Percentiles rank a stretch among this genome's conserved stretches.
phyloP scores from a whole-genome alignment of 1,139 yeast genomes.

The Kurtzmaniella quercitrusa region DNA sequence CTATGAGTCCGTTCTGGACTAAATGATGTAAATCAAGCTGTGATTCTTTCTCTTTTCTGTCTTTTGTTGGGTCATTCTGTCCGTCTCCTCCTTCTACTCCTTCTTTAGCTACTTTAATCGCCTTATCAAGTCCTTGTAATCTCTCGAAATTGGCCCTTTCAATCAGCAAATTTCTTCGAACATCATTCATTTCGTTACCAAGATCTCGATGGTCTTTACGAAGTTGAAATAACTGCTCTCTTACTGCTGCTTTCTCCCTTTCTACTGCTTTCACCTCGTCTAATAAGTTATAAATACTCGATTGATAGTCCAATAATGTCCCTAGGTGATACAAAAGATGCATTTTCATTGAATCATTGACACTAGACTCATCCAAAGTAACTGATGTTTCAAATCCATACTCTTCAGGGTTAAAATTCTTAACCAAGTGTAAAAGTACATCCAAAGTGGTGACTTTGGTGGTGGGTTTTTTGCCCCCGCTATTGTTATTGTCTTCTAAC shows the following conservation, averaged over 20 bases:
- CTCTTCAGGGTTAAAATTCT: conserved; percentile 21
- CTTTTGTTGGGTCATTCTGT: neutral
- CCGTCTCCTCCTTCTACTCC: neutral
- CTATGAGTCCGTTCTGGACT: conserved; percentile 10
- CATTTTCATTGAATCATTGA: conserved; percentile 29
- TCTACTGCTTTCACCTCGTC: conserved; percentile 34
- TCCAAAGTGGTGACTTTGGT: conserved; percentile 31
- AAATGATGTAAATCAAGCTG: neutral
- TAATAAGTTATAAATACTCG: conserved; percentile 38
- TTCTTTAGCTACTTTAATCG: conserved; percentile 6
- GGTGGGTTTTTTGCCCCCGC: conserved; percentile 14
- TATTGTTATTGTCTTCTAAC: conserved; percentile 15
- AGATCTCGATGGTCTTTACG: conserved; percentile 35
- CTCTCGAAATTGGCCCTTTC: conserved; percentile 21
- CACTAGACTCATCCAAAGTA: conserved; percentile 15
- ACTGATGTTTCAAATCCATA: conserved; percentile 8
- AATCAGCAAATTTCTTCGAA: conserved; percentile 27
- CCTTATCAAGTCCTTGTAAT: conserved; percentile 14
- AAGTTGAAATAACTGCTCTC: conserved; percentile 36
- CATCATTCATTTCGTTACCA: conserved; percentile 34
- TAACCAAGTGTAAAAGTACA: conserved; percentile 31
- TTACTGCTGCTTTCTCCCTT: conserved; percentile 33
- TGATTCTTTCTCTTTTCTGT: neutral
- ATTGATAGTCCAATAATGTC: conserved; percentile 32
- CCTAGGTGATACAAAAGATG: conserved; percentile 27